These are phyloP conservation scores for Aegilops speltoides DNA, from an alignment of 176 grass and related monocot genomes.

Conservation along the genomic window DNA sequence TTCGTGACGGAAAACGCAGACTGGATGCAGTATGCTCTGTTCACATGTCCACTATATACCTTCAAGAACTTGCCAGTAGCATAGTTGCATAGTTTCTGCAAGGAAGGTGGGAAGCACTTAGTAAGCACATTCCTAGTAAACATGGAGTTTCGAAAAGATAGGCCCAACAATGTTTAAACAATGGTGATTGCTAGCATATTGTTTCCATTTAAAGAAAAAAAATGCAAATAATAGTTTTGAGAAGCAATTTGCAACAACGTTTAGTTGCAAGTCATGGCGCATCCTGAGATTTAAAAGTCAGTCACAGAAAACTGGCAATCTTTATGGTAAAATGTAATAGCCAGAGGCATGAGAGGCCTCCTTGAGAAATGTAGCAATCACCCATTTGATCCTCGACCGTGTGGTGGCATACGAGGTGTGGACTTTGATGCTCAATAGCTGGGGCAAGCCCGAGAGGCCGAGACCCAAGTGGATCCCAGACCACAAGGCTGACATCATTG, in stretches of 20 bases:
- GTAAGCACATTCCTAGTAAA: constrained; percentile 7
- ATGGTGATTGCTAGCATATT: background rate
- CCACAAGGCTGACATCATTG: background rate
- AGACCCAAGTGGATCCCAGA: background rate
- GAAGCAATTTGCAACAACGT: background rate
- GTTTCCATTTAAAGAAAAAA: background rate
- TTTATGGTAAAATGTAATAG: background rate
- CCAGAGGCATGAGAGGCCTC: background rate
- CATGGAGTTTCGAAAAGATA: background rate
- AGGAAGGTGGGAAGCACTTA: constrained; percentile 27
- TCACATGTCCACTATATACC: constrained; percentile 77
- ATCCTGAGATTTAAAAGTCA: background rate
- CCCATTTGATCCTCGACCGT: background rate
- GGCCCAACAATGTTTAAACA: background rate
- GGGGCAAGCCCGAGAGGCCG: no score
- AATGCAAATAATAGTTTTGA: background rate
- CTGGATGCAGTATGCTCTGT: constrained; percentile 68
- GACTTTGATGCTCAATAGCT: background rate
- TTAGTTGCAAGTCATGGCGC: background rate
- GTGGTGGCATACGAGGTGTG: background rate
- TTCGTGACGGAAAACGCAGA: constrained; percentile 85
- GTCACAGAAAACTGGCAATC: background rate
- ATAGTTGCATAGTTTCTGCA: constrained; percentile 88
- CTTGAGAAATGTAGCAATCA: background rate
- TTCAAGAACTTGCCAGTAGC: constrained; percentile 73